These are phyloP conservation scores for Thymus quinquecostatus DNA, from an alignment of 257 asterid species.

Conservation along the genomic window DNA sequence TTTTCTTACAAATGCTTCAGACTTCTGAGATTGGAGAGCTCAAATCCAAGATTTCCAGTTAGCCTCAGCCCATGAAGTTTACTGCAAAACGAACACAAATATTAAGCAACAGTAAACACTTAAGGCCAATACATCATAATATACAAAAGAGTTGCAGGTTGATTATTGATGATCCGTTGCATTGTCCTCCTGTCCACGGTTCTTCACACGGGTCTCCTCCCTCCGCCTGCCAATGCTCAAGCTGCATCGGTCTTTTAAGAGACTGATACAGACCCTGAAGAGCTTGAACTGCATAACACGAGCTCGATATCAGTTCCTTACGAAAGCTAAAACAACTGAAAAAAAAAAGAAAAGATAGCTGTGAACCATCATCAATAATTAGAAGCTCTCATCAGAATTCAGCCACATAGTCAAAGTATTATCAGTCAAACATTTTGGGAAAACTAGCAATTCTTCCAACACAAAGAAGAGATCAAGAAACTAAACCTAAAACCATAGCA, in stretches of 20 bases:
- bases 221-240: conserved; percentile 60
- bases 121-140: background rate
- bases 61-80: conserved; percentile 71
- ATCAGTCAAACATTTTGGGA: background rate
- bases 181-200: conserved; percentile 75
- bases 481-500: background rate
- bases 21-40: conserved; percentile 59
- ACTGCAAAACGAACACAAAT: conserved; percentile 42
- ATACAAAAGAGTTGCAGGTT: conserved; percentile 51
- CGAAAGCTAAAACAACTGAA: background rate
- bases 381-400: no score
- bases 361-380: background rate
- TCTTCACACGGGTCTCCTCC: conserved; percentile 92
- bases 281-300: conserved; percentile 64
- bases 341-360: background rate
- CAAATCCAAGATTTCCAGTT: conserved; percentile 60
- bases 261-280: conserved; percentile 70
- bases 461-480: background rate
- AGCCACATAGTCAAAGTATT: background rate
- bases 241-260: conserved; percentile 67
- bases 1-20: conserved; percentile 75
- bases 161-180: conserved; percentile 63
- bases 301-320: conserved; percentile 16
- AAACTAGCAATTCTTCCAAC: background rate
- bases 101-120: background rate